These are phyloP conservation scores for Reutealis trisperma DNA, from an alignment of 345 rosid genomes.

Conservation along the genomic window DNA sequence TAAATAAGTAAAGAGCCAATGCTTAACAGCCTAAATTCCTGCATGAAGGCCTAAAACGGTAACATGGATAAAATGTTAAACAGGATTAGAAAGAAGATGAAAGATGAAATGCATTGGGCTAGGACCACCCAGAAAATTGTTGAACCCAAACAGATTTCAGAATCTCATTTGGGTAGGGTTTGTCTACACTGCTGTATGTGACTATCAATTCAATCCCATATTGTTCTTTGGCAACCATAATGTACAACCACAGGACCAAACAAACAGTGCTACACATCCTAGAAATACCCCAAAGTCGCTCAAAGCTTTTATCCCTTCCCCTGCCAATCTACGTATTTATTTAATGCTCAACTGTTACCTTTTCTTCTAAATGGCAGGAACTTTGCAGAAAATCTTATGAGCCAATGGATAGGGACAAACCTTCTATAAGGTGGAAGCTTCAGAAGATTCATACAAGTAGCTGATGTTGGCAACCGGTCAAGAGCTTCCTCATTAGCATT, in stretches of 20 bases:
- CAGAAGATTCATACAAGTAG: slow-evolving; percentile 98
- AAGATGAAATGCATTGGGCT: not conserved
- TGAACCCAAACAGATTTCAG: too few relatives aligned
- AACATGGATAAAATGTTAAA: not conserved
- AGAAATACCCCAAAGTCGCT: not conserved
- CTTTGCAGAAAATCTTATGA: not conserved
- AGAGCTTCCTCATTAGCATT: slow-evolving; percentile 67
- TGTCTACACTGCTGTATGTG: too few relatives aligned
- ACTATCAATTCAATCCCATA: not conserved
- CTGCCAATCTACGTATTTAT: not conserved
- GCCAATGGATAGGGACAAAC: slow-evolving; percentile 41
- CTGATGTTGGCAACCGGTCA: slow-evolving; percentile 91
- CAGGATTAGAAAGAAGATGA: not conserved
- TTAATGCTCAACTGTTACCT: not conserved
- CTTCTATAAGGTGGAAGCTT: slow-evolving; percentile 99
- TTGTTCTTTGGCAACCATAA: not conserved
- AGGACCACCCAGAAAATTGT: too few relatives aligned
- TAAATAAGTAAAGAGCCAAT: not conserved
- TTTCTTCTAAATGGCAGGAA: not conserved
- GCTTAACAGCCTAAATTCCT: not conserved
- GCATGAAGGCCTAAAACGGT: not conserved
- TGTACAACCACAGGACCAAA: not conserved
- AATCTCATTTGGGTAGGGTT: too few relatives aligned
- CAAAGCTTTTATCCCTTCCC: not conserved
- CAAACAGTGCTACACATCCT: not conserved